phyloP scores from a whole-genome alignment of 495 filamentous ascomycete species.

The Pyrenula massariospora region DNA sequence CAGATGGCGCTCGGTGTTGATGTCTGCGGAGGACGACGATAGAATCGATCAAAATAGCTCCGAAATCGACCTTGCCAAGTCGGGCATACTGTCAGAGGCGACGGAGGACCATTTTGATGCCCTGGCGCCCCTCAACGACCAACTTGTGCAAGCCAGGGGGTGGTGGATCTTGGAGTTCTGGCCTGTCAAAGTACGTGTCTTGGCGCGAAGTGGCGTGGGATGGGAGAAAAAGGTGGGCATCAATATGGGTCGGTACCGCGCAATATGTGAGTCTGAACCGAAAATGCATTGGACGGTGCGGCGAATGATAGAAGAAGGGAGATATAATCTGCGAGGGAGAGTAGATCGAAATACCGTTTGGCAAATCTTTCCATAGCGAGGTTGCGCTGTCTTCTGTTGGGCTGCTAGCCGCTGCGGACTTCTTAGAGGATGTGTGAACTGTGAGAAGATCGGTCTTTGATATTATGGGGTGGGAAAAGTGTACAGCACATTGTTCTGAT shows the following conservation, averaged over 20 bases:
- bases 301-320: not conserved
- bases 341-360: not conserved
- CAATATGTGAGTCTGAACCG: constrained; percentile 14
- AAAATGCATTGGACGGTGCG: constrained; percentile 25
- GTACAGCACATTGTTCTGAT: too few relatives aligned
- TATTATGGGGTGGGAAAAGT: too few relatives aligned
- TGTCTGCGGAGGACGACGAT: not conserved
- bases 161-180: constrained; percentile 30
- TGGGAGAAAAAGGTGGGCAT: constrained; percentile 18
- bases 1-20: not conserved
- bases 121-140: constrained; percentile 15
- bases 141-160: constrained; percentile 11
- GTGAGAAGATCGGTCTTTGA: too few relatives aligned
- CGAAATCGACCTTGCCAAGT: not conserved
- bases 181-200: constrained; percentile 20
- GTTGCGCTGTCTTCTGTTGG: too few relatives aligned
- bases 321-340: not conserved
- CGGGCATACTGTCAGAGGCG: constrained; percentile 16
- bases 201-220: constrained; percentile 6
- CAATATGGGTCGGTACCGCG: constrained; percentile 19
- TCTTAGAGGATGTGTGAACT: too few relatives aligned
- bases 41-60: not conserved
- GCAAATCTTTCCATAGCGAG: too few relatives aligned
- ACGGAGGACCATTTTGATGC: constrained; percentile 26
- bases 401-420: too few relatives aligned